Percentiles rank a stretch among this genome's conserved stretches.
Evolutionary conservation across 2,329 filamentous ascomycete species (phyloP).

Genomic region (Diplodia seriata): DNA sequence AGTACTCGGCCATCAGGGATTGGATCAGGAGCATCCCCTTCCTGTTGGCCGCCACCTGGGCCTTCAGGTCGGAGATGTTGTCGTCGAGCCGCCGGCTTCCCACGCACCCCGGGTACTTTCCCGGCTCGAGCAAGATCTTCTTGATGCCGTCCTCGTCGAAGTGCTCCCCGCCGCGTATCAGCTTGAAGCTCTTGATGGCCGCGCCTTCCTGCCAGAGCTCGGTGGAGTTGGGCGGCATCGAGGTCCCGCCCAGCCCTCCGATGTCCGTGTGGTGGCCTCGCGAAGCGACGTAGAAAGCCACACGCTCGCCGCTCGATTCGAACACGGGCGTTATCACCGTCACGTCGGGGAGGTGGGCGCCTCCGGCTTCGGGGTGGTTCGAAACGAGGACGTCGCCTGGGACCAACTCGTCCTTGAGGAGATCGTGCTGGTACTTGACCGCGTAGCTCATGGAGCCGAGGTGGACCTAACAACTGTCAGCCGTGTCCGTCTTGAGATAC

Average conservation of each 20-base stretch:
- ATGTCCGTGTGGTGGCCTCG: slow-evolving; percentile 43
- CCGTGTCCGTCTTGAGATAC: too few relatives aligned
- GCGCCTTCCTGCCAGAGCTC: slow-evolving; percentile 58
- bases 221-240: slow-evolving; percentile 51
- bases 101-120: slow-evolving; percentile 41
- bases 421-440: slow-evolving; percentile 41
- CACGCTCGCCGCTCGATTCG: slow-evolving; percentile 34
- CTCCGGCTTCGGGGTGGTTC: slow-evolving; percentile 41
- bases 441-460: slow-evolving; percentile 40
- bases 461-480: slow-evolving; percentile 31
- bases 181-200: slow-evolving; percentile 53
- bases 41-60: slow-evolving; percentile 45
- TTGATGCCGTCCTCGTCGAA: slow-evolving; percentile 45
- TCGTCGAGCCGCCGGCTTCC: slow-evolving; percentile 44
- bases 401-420: slow-evolving; percentile 35
- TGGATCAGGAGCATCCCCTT: slow-evolving; percentile 47
- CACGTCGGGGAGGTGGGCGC: slow-evolving; percentile 43
- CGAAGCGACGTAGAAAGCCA: slow-evolving; percentile 41
- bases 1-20: slow-evolving; percentile 47
- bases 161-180: slow-evolving; percentile 46
- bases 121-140: slow-evolving; percentile 41
- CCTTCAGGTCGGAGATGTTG: slow-evolving; percentile 48
- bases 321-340: slow-evolving; percentile 43
- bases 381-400: slow-evolving; percentile 41
- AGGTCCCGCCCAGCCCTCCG: slow-evolving; percentile 50